These are phyloP conservation scores for Malassezia yamatoensis DNA, from an alignment of 1,284 basidiomycete genomes.

Conservation along the genomic window DNA sequence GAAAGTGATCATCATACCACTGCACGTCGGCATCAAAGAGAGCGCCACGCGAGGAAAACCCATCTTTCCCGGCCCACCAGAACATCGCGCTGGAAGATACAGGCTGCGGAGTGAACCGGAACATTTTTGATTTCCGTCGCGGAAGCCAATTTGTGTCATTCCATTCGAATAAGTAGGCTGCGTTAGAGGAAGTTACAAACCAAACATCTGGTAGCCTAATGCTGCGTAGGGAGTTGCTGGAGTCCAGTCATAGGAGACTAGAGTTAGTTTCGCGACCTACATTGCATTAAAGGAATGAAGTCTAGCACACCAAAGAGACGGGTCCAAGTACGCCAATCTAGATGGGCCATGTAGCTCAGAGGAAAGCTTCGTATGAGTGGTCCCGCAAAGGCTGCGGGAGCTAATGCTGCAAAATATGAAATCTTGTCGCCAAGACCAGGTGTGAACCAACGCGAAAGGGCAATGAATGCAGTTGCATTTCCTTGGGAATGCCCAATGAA, in stretches of 20 bases:
- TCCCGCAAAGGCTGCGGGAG: slow-evolving; percentile 58
- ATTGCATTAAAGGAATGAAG: slow-evolving; percentile 58
- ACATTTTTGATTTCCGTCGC: slow-evolving; percentile 56
- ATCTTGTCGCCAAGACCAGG: slow-evolving; percentile 55
- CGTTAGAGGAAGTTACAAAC: not conserved
- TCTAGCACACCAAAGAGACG: slow-evolving; percentile 57
- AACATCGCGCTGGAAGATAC: slow-evolving; percentile 54
- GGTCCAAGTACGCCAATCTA: slow-evolving; percentile 55
- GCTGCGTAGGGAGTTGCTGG: slow-evolving; percentile 51
- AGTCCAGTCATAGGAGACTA: slow-evolving; percentile 54
- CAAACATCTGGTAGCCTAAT: slow-evolving; percentile 55
- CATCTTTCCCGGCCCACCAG: slow-evolving; percentile 58
- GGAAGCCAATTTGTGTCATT: slow-evolving; percentile 58
- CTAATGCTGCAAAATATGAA: slow-evolving; percentile 56
- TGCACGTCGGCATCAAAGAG: slow-evolving; percentile 53
- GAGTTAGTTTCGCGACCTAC: slow-evolving; percentile 17
- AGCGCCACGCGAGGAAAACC: slow-evolving; percentile 56
- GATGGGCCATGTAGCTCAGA: slow-evolving; percentile 46
- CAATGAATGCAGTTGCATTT: slow-evolving; percentile 51
- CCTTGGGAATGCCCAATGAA: slow-evolving; percentile 58
- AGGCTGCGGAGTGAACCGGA: slow-evolving; percentile 58
- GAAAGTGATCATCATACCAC: slow-evolving; percentile 56
- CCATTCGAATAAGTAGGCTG: slow-evolving; percentile 55
- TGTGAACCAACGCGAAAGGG: slow-evolving; percentile 53
- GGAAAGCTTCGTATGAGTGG: slow-evolving; percentile 57